phyloP scores from a whole-genome alignment of 495 filamentous ascomycete genomes.

The Aspergillus kassunensis region DNA sequence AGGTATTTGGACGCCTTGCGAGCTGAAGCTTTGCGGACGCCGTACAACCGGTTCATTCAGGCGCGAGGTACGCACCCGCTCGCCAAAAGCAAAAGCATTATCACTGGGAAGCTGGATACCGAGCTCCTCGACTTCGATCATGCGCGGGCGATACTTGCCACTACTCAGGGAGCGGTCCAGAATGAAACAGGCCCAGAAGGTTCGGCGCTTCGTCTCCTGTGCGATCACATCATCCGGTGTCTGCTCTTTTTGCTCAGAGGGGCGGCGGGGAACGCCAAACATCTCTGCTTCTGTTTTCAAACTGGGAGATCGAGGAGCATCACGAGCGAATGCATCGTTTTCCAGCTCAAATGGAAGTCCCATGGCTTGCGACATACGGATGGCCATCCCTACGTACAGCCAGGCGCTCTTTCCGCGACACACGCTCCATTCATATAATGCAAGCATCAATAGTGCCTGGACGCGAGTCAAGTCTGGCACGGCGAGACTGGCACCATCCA shows the following conservation, averaged over 20 bases:
- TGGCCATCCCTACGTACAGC: constrained; percentile 73
- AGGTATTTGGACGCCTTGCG: constrained; percentile 43
- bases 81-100: constrained; percentile 47
- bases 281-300: constrained; percentile 42
- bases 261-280: constrained; percentile 35
- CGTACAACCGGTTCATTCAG: constrained; percentile 36
- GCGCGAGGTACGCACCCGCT: constrained; percentile 44
- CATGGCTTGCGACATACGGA: constrained; percentile 68
- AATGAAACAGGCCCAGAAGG: constrained; percentile 83
- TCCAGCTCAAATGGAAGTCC: constrained; percentile 63
- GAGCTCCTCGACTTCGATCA: constrained; percentile 64
- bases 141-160: constrained; percentile 68
- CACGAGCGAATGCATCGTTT: constrained; percentile 39
- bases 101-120: constrained; percentile 48
- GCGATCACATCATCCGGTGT: constrained; percentile 57
- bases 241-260: constrained; percentile 31
- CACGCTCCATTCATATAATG: constrained; percentile 82
- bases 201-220: constrained; percentile 73
- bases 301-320: constrained; percentile 39
- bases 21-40: constrained; percentile 40
- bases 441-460: constrained; percentile 77
- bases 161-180: constrained; percentile 76
- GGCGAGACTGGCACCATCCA: constrained; percentile 51
- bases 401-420: constrained; percentile 71
- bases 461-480: constrained; percentile 62